Evolutionary conservation across 2,329 filamentous ascomycete species (phyloP), one percentile per base, ranked within the genome.

Genomic region (Huntiella decipiens): DNA sequence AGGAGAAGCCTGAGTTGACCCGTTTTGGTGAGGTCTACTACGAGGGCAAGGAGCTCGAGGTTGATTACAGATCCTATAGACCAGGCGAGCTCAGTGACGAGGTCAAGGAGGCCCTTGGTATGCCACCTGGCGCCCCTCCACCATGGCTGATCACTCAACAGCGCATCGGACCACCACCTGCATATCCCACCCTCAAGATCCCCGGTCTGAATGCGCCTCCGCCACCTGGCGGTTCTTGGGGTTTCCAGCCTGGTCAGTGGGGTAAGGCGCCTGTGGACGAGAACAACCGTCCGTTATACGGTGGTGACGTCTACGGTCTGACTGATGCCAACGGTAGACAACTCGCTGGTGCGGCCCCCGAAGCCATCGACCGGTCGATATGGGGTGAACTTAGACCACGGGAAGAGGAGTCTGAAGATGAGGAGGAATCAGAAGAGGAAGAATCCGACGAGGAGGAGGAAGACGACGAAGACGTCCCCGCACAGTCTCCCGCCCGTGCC

Each of bases 1-100:
- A 98, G 64, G 93, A 85, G 36, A 98, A 98, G 63, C 91, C 91
- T 0, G 79, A 86, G 54, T 66, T 98, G 52, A 96, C 91, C 31
- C 75, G 87, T 38, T 98, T 94, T 55, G 91, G 91, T 36, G 91
- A 98, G 61, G 87, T 98, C n/a, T 98, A 98, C 62, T 96, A 96
- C 60, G 91, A 98, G 63, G 91, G 91, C 58, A 98, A 98, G 61
- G 91, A 98, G 60, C 91, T 84, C 57, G 91, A 98, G 63, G 94
- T 91, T 1, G 93, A 96, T 59, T 73, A 93, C 52, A 79, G 83
- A 54, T 83, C 95, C 63, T 74, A 95, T 50, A 78, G 86, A 52
- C 84, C 91, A 1, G 91, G 91, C 33, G 87, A 96, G 55, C 63
- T 96, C 42, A 91, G 79, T 54, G 85, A 96, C 46, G 79, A 84